phyloP scores from a whole-genome alignment of 2,329 filamentous ascomycete species.

The Fusarium concolor region DNA sequence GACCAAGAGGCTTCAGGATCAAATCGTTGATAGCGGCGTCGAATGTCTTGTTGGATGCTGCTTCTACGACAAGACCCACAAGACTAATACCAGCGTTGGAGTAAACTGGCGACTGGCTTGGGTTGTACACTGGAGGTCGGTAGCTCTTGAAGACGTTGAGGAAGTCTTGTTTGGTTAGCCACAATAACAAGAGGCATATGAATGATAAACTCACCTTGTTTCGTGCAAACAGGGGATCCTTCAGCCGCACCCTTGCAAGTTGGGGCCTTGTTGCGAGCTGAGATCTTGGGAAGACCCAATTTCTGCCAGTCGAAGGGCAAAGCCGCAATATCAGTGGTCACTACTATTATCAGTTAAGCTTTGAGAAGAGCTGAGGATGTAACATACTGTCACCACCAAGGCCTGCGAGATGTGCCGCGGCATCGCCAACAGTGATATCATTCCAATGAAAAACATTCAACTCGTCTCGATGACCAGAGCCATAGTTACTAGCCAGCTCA shows the following conservation, averaged over 20 bases:
- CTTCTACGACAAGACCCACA: background rate
- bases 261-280: accelerated
- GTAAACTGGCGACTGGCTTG: background rate
- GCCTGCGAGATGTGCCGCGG: background rate
- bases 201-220: background rate
- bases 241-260: background rate
- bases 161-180: background rate
- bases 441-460: background rate
- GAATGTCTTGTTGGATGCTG: slow-evolving; percentile 1
- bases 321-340: background rate
- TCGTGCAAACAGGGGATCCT: background rate
- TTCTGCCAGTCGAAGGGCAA: slow-evolving; percentile 1
- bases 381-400: slow-evolving; percentile 9
- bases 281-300: background rate
- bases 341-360: background rate
- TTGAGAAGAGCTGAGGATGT: background rate
- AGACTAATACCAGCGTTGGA: slow-evolving; percentile 6
- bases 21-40: background rate
- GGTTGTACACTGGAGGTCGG: background rate
- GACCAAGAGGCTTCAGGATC: background rate
- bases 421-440: background rate
- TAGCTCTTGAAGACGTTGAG: background rate
- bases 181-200: too few species aligned
- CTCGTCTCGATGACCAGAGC: background rate
- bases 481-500: background rate